phyloP scores from a whole-genome alignment of 1,139 yeast genomes.

The Protomyces arabidopsidicola region DNA sequence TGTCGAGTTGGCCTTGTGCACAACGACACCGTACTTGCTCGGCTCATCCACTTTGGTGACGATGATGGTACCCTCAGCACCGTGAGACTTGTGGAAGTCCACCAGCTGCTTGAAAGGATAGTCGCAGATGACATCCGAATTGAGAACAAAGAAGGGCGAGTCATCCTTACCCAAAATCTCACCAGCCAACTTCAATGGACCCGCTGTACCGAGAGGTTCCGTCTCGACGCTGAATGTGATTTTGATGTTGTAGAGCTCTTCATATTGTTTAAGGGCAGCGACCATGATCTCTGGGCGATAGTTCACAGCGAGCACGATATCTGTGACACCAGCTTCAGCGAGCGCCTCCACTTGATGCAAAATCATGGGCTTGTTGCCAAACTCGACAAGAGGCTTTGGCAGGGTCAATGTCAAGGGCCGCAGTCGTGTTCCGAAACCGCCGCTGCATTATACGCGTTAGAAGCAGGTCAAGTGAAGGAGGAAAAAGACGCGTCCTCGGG shows the following conservation, averaged over 20 bases:
- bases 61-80: slow-evolving; percentile 97
- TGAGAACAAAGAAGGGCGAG: slow-evolving; percentile 93
- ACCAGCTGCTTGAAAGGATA: slow-evolving; percentile 94
- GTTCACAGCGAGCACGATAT: slow-evolving; percentile 96
- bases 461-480: not conserved
- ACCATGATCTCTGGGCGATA: slow-evolving; percentile 99
- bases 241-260: slow-evolving; percentile 85
- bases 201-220: slow-evolving; percentile 99
- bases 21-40: slow-evolving; percentile 98
- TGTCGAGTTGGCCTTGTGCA: slow-evolving; percentile 89
- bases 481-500: not conserved
- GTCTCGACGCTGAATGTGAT: slow-evolving; percentile 98
- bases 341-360: slow-evolving; percentile 96
- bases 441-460: slow-evolving; percentile 1
- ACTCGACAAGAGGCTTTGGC: slow-evolving; percentile 98
- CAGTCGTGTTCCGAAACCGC: slow-evolving; percentile 89
- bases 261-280: slow-evolving; percentile 85
- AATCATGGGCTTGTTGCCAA: slow-evolving; percentile 86
- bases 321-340: slow-evolving; percentile 98
- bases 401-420: slow-evolving; percentile 95
- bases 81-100: slow-evolving; percentile 88
- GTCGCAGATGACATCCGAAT: slow-evolving; percentile 98
- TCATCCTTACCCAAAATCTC: slow-evolving; percentile 87
- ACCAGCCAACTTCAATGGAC: slow-evolving; percentile 97
- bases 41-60: slow-evolving; percentile 99